These are phyloP conservation scores for Scopulariopsis brevicaulis DNA, from an alignment of 2,329 filamentous ascomycete genomes.

Conservation along the genomic window DNA sequence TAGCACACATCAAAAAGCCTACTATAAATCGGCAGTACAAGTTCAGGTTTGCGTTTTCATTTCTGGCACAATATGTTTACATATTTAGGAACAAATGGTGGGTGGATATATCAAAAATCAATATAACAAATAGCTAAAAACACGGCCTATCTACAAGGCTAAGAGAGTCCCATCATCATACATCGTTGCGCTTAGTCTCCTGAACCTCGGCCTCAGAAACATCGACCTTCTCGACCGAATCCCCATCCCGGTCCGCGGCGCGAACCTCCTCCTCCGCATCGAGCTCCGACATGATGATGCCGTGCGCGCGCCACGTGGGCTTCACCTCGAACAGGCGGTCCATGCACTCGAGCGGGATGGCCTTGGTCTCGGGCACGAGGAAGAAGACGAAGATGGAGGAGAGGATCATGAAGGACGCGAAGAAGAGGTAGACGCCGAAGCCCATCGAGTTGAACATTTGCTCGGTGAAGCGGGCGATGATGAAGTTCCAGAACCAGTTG, in stretches of 20 bases:
- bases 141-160: no score
- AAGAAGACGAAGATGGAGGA: conserved; percentile 2
- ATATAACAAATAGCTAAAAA: no score
- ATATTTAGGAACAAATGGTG: no score
- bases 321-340: conserved; percentile 11
- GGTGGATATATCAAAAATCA: no score
- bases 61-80: no score
- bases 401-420: conserved; percentile 1
- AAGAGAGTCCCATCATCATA: not conserved
- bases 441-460: conserved; percentile 36
- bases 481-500: conserved; percentile 59
- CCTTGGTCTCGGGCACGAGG: conserved; percentile 3
- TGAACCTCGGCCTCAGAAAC: conserved; percentile 14
- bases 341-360: conserved; percentile 2
- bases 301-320: conserved; percentile 32
- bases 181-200: not conserved
- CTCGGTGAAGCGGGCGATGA: conserved; percentile 15
- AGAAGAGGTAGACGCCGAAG: conserved; percentile 4
- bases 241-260: conserved; percentile 19
- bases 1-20: no score
- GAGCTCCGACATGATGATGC: conserved; percentile 30
- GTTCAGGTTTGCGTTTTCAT: no score
- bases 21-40: no score
- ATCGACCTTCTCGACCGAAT: conserved; percentile 13
- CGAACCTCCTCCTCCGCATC: conserved; percentile 1